These are phyloP conservation scores for Psilocybe tampanensis DNA, from an alignment of 768 basidiomycete species.

Conservation along the genomic window DNA sequence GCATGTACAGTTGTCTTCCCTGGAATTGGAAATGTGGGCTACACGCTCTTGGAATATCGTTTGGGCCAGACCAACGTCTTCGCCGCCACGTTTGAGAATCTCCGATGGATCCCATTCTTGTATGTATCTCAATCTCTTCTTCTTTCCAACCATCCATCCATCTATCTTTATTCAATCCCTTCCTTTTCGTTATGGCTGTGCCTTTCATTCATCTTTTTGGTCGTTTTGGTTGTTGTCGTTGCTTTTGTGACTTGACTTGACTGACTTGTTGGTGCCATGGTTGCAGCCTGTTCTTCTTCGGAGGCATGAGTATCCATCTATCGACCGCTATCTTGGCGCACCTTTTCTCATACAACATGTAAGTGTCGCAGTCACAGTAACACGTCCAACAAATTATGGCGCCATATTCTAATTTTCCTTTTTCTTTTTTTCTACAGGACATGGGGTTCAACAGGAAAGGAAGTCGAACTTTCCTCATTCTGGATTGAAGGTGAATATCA, in stretches of 20 bases:
- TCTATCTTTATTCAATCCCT: background rate
- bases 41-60: constrained; percentile 76
- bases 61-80: constrained; percentile 59
- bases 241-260: constrained; percentile 2
- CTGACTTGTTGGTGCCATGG: constrained; percentile 5
- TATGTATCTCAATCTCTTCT: no score
- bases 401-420: constrained; percentile 2
- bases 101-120: constrained; percentile 77
- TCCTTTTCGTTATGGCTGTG: background rate
- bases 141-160: no score
- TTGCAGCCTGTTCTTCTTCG: constrained; percentile 72
- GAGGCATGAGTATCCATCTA: constrained; percentile 74
- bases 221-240: background rate
- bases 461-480: constrained; percentile 86
- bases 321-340: constrained; percentile 68
- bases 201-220: background rate
- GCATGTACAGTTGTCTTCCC: constrained; percentile 81
- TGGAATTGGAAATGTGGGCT: constrained; percentile 73
- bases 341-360: constrained; percentile 66
- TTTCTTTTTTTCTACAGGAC: constrained; percentile 37
- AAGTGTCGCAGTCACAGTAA: constrained; percentile 16
- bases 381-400: background rate
- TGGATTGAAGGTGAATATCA: constrained; percentile 62
- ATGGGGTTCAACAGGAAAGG: constrained; percentile 68
- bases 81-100: constrained; percentile 54